Evolutionary conservation across 352 stramenopile genomes (phyloP), one percentile per base, ranked within the genome.

Genomic region (Phytophthora pisi): DNA sequence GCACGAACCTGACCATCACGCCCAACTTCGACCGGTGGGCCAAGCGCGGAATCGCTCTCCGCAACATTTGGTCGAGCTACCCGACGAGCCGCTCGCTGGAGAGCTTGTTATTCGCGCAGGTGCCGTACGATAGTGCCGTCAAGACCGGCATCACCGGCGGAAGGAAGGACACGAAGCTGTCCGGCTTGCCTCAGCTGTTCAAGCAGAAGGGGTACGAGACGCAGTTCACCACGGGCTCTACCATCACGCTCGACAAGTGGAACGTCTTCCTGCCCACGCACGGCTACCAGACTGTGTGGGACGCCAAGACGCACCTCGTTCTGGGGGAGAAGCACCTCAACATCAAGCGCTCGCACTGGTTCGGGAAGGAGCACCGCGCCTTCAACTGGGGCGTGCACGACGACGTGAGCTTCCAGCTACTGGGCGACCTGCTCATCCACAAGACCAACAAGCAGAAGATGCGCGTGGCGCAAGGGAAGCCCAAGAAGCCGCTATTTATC

Each of bases 51-150:
- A 52, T 89, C n/a, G 78, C 69, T 5, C 82, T 89, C 16, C 68
- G 63, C 24, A 89, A 88, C 30, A 66, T 88, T 20, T 89, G 81
- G 77, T 89, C 81, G 6, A 88, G 74, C 18, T 79, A 75, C 54
- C 69, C 69, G 13, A 90, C 82, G 18, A 90, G 82, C 56, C 78
- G 82, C 9, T 85, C 82, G 4, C 59, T 90, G 3, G 79, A 86
- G 63, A 72, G 72, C 51, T 79, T 89, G 23, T 18, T 90, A 4
- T 90, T 89, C 53, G 82, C 71, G 0, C 82, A 89, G 47, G 51
- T 89, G 24, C 77, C 79, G 8, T 86, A 86, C 55, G 82, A 90
- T 45, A 86, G 71, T 49, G 52, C 68, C 3, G 81, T 73, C 0
- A 54, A 74, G 26, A 83, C 78, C 4, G 79, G 76, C 0, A 89